phyloP scores from a whole-genome alignment of 2,329 filamentous ascomycete genomes.

The Microcera coccophila region DNA sequence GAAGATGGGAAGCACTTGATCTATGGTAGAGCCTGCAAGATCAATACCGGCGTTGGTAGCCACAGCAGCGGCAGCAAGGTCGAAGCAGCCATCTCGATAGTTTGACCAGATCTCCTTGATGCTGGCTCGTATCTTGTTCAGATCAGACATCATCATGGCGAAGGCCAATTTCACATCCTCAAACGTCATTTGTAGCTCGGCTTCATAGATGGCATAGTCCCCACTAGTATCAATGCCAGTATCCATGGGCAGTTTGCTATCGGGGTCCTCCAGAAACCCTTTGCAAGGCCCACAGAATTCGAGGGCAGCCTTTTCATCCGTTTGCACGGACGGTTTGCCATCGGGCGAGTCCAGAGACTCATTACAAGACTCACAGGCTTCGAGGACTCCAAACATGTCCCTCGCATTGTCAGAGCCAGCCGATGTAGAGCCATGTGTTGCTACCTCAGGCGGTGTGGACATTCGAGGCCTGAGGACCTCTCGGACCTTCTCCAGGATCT shows the following conservation, averaged over 20 bases:
- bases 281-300: no score
- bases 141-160: conserved; percentile 27
- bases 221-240: no score
- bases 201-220: conserved; percentile 26
- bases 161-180: conserved; percentile 30
- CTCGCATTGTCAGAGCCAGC: no score
- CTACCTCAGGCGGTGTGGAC: conserved; percentile 1
- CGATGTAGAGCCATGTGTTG: no score
- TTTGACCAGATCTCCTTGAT: conserved; percentile 26
- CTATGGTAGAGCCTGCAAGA: conserved; percentile 31
- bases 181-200: conserved; percentile 22
- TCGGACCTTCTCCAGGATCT: conserved; percentile 33
- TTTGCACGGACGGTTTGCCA: no score
- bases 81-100: conserved; percentile 23
- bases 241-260: no score
- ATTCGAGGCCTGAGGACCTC: conserved; percentile 26
- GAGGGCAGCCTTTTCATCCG: no score
- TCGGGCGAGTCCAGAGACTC: no score
- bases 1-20: conserved; percentile 27
- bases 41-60: conserved; percentile 36
- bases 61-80: conserved; percentile 33
- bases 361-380: no score
- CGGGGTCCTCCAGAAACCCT: no score
- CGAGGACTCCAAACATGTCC: no score
- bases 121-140: conserved; percentile 28